phyloP scores from a whole-genome alignment of 164 flowering plant species.

The Macadamia tetraphylla region DNA sequence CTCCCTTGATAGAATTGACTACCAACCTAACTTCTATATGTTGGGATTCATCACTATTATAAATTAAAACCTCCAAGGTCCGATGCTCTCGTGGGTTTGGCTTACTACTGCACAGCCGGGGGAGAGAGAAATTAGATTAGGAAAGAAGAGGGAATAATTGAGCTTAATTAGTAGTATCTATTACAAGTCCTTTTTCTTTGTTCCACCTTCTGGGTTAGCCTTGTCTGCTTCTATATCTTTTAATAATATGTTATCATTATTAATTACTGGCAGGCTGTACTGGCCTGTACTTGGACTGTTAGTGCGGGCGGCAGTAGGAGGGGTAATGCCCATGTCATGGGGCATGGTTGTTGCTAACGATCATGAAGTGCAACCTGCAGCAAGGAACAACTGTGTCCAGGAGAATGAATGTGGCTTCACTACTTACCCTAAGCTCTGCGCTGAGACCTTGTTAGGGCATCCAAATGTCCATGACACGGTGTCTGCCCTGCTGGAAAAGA shows the following conservation, averaged over 20 bases:
- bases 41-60: neutral
- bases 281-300: neutral
- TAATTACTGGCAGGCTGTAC: neutral
- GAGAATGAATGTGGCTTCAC: slow-evolving; percentile 28
- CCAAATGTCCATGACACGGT: slow-evolving; percentile 15
- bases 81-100: neutral
- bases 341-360: neutral
- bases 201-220: neutral
- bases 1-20: neutral
- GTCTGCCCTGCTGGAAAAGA: slow-evolving; percentile 29
- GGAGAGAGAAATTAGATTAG: neutral
- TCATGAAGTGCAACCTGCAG: too few species aligned
- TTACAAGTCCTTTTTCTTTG: too few species aligned
- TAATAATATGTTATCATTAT: neutral
- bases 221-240: too few species aligned
- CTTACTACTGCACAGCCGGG: neutral
- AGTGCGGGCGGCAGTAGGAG: neutral
- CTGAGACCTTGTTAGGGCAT: slow-evolving; percentile 22
- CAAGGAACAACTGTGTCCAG: neutral
- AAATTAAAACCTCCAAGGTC: neutral
- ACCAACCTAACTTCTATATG: neutral
- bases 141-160: neutral
- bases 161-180: too few species aligned
- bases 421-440: slow-evolving; percentile 33
- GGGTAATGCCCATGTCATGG: neutral